Evolutionary conservation across 805 yeast species (phyloP).

Genomic region (Yamadazyma philogaea): DNA sequence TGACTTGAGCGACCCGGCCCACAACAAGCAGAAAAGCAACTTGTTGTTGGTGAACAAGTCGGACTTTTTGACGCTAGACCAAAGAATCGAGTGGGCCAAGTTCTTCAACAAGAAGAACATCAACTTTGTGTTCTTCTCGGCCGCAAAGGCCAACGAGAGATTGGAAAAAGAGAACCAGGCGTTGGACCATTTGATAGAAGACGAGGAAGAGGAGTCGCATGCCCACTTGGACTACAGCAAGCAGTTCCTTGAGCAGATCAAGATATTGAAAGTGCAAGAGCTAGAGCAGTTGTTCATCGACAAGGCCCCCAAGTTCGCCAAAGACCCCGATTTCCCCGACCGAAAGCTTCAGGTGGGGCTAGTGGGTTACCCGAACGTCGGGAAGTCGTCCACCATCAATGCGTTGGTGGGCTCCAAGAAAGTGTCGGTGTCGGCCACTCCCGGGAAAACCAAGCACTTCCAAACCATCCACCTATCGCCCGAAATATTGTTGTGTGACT

Average conservation of each 20-base stretch:
- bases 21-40: conserved; percentile 57
- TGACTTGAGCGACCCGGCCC: conserved; percentile 58
- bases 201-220: conserved; percentile 15
- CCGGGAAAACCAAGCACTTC: conserved; percentile 98
- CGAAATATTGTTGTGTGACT: conserved; percentile 86
- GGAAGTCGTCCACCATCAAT: conserved; percentile 96
- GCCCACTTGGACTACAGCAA: conserved; percentile 14
- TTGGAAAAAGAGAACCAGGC: conserved; percentile 57
- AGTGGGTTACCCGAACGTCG: conserved; percentile 94
- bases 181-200: conserved; percentile 32
- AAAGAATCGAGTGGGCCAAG: conserved; percentile 83
- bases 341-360: conserved; percentile 80
- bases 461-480: conserved; percentile 89
- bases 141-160: conserved; percentile 75
- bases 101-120: conserved; percentile 70
- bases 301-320: conserved; percentile 70
- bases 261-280: conserved; percentile 78
- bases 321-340: conserved; percentile 55
- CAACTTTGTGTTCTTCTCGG: conserved; percentile 88
- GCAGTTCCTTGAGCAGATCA: conserved; percentile 41
- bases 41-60: conserved; percentile 89
- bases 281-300: conserved; percentile 74
- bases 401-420: conserved; percentile 94
- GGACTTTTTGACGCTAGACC: conserved; percentile 74
- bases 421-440: conserved; percentile 97